phyloP scores from a whole-genome alignment of 2,329 filamentous ascomycete genomes.

The Botrytis medusae region DNA sequence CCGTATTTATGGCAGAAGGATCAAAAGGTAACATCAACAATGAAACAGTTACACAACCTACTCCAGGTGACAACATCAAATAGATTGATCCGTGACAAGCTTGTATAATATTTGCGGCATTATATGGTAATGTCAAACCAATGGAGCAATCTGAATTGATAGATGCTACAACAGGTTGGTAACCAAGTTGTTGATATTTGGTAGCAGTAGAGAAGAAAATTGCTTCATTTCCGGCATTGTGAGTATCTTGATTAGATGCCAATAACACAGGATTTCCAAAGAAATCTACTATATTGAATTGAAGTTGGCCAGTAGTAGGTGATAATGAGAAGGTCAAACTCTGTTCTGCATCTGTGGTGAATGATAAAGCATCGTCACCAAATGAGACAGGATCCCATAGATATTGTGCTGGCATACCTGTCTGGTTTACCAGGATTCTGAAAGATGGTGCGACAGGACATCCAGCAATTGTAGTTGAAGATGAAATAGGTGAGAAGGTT shows the following conservation, averaged over 20 bases:
- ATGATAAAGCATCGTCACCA: slow-evolving; percentile 26
- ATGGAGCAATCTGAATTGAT: slow-evolving; percentile 26
- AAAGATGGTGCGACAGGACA: slow-evolving; percentile 27
- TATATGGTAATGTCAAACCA: slow-evolving; percentile 23
- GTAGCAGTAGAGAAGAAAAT: slow-evolving; percentile 26
- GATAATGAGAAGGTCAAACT: slow-evolving; percentile 26
- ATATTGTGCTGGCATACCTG: slow-evolving; percentile 21
- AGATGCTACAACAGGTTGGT: slow-evolving; percentile 24
- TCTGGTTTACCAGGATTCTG: slow-evolving; percentile 25
- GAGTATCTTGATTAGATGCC: slow-evolving; percentile 26
- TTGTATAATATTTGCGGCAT: slow-evolving; percentile 22
- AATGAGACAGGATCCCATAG: slow-evolving; percentile 26
- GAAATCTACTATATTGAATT: slow-evolving; percentile 24
- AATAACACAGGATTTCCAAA: slow-evolving; percentile 23
- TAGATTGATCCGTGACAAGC: slow-evolving; percentile 16
- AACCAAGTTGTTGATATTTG: slow-evolving; percentile 17
- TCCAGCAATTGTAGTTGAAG: slow-evolving; percentile 8
- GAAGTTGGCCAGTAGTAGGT: slow-evolving; percentile 22
- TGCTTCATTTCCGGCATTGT: slow-evolving; percentile 27
- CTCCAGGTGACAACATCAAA: slow-evolving; percentile 8
- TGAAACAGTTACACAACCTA: neutral
- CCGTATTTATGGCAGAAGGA: neutral
- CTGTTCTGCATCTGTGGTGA: slow-evolving; percentile 17
- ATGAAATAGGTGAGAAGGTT: slow-evolving; percentile 12
- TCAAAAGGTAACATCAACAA: slow-evolving; percentile 17